phyloP scores from a whole-genome alignment of 2,329 filamentous ascomycete genomes.

The Chaetomium globosum region DNA sequence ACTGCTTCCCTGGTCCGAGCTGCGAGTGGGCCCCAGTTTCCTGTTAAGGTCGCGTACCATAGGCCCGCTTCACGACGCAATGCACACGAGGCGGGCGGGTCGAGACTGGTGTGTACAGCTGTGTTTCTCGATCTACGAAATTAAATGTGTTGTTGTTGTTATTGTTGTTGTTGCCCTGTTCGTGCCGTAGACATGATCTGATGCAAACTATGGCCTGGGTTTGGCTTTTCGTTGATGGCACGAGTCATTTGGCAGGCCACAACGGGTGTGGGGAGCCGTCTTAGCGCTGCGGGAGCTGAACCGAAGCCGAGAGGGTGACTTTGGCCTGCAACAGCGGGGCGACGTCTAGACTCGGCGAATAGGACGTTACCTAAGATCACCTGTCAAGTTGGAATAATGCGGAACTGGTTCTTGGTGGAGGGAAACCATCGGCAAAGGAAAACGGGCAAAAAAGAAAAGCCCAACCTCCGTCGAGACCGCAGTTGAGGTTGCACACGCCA shows the following conservation, averaged over 20 bases:
- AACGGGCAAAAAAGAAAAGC: constrained; percentile 4
- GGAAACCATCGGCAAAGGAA: background rate
- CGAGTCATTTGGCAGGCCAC: background rate
- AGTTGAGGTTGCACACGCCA: background rate
- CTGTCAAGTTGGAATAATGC: background rate
- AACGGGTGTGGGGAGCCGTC: constrained; percentile 1
- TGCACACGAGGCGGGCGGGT: constrained; percentile 21
- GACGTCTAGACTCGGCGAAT: no score
- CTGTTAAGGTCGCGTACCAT: constrained; percentile 23
- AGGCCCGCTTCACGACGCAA: constrained; percentile 31
- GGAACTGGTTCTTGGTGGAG: background rate
- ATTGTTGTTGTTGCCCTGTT: background rate
- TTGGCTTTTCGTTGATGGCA: background rate
- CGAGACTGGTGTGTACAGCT: constrained; percentile 11
- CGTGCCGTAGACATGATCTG: background rate
- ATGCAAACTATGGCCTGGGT: background rate
- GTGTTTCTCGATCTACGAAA: background rate
- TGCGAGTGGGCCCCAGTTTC: constrained; percentile 29
- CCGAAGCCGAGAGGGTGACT: background rate
- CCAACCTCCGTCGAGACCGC: background rate
- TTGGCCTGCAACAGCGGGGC: background rate
- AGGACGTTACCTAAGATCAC: no score
- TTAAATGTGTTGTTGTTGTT: no score
- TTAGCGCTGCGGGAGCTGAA: constrained; percentile 13
- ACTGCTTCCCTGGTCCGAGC: constrained; percentile 28